These are phyloP conservation scores for Phytopythium vexans DNA, from an alignment of 352 stramenopile species.

Conservation along the genomic window DNA sequence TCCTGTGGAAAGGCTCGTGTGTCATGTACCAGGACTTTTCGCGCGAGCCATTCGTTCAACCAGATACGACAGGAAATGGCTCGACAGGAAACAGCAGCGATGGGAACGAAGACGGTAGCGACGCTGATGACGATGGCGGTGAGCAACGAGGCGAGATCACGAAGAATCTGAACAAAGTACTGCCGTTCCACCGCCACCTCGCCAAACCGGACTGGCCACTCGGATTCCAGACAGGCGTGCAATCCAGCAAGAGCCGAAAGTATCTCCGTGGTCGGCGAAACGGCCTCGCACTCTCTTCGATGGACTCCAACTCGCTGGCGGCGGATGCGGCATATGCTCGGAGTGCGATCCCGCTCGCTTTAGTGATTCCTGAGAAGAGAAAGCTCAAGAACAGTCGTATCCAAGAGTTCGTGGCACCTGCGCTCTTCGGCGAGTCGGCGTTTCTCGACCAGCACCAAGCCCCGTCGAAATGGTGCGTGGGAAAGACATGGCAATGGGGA, in stretches of 20 bases:
- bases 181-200: constrained; percentile 60
- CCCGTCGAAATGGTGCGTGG: constrained; percentile 44
- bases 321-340: constrained; percentile 1
- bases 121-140: constrained; percentile 3
- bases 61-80: constrained; percentile 4
- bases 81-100: constrained; percentile 9
- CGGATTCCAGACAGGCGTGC: constrained; percentile 38
- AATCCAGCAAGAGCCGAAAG: constrained; percentile 38
- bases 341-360: constrained; percentile 1
- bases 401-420: constrained; percentile 38
- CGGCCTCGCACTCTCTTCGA: constrained; percentile 22
- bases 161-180: not conserved
- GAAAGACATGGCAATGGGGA: no score
- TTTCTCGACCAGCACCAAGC: constrained; percentile 50
- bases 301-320: not conserved
- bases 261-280: constrained; percentile 43
- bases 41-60: constrained; percentile 31
- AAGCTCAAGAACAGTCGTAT: constrained; percentile 40
- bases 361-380: not conserved
- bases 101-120: constrained; percentile 11
- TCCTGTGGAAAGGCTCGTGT: constrained; percentile 68
- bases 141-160: no score
- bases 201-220: constrained; percentile 62
- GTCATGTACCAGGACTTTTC: constrained; percentile 65
- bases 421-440: constrained; percentile 61